These are phyloP conservation scores for Mortierella sp. DNA, from an alignment of 371 early-diverging fungal genomes.

Conservation along the genomic window DNA sequence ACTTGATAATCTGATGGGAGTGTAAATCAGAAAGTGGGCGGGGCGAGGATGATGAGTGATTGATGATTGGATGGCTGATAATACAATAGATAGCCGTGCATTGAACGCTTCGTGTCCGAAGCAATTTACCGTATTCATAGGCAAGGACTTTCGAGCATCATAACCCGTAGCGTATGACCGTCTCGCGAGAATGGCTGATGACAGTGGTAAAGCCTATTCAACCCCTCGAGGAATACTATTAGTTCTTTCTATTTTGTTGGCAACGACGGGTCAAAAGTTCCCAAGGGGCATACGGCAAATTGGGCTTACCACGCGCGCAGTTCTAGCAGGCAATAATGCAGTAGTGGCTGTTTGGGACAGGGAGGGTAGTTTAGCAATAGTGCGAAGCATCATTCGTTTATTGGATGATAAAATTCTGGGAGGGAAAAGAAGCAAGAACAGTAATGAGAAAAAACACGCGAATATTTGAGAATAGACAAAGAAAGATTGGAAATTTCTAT, in stretches of 20 bases:
- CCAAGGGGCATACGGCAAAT: neutral
- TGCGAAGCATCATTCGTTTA: conserved; percentile 9
- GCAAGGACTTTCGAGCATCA: conserved; percentile 14
- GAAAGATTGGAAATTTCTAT: too few relatives aligned
- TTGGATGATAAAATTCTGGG: too few relatives aligned
- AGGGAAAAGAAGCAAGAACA: too few relatives aligned
- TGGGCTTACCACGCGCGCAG: neutral
- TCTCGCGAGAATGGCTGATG: conserved; percentile 5
- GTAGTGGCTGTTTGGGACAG: neutral
- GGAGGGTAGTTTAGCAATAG: neutral
- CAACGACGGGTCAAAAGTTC: neutral
- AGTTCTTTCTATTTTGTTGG: neutral
- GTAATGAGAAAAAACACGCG: too few relatives aligned
- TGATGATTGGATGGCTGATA: neutral
- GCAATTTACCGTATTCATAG: conserved; percentile 30
- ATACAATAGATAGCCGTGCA: neutral
- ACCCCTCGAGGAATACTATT: neutral
- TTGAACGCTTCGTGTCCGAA: neutral
- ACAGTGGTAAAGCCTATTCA: neutral
- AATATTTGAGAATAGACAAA: too few relatives aligned
- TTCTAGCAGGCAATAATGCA: neutral
- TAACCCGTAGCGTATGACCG: neutral
- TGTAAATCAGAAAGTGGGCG: neutral
- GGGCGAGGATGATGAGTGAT: too few relatives aligned
- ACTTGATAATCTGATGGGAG: conserved; percentile 77